A percentile compares a stretch with the other conserved stretches of the same genome.
phyloP scores from a whole-genome alignment of 2,329 filamentous ascomycete species.

The Podosphaera leucotricha region DNA sequence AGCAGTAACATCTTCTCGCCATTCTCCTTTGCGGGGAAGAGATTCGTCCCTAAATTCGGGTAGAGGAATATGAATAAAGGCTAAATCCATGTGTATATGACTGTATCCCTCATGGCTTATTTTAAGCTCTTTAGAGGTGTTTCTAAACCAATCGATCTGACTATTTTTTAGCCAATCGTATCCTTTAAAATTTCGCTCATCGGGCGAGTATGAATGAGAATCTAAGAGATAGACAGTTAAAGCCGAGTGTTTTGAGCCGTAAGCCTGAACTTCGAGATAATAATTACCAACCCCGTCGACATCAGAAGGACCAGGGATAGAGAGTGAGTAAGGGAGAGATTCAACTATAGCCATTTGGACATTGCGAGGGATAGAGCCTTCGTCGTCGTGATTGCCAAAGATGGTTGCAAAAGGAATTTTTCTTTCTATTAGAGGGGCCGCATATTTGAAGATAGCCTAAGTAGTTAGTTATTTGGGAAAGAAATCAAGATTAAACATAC shows the following conservation, averaged over 20 bases:
- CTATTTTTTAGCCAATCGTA: slow-evolving; percentile 94
- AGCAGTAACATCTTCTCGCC: slow-evolving; percentile 66
- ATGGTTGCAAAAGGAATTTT: slow-evolving; percentile 85
- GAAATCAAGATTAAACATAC: slow-evolving; percentile 20
- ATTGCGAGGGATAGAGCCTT: slow-evolving; percentile 47
- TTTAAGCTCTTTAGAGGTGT: slow-evolving; percentile 50
- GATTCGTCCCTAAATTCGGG: slow-evolving; percentile 55
- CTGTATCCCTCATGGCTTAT: slow-evolving; percentile 64
- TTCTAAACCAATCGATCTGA: slow-evolving; percentile 86
- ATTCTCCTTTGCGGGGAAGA: slow-evolving; percentile 42
- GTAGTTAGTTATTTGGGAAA: slow-evolving; percentile 33
- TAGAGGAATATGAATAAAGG: slow-evolving; percentile 91
- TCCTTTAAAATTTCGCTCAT: slow-evolving; percentile 69
- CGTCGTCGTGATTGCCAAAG: slow-evolving; percentile 95
- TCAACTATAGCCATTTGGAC: slow-evolving; percentile 72
- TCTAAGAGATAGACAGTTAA: slow-evolving; percentile 89
- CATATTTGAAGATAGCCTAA: slow-evolving; percentile 79
- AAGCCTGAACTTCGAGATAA: slow-evolving; percentile 68
- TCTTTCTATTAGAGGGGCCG: slow-evolving; percentile 59
- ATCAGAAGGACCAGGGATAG: slow-evolving; percentile 57
- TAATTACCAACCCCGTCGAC: slow-evolving; percentile 91
- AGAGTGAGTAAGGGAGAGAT: slow-evolving; percentile 70
- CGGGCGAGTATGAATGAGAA: slow-evolving; percentile 74
- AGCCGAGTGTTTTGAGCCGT: slow-evolving; percentile 66
- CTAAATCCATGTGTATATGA: slow-evolving; percentile 81